Evolutionary conservation across 352 stramenopile species (phyloP), one percentile per base, ranked within the genome.

Genomic region (Aphanomyces cochlioides): DNA sequence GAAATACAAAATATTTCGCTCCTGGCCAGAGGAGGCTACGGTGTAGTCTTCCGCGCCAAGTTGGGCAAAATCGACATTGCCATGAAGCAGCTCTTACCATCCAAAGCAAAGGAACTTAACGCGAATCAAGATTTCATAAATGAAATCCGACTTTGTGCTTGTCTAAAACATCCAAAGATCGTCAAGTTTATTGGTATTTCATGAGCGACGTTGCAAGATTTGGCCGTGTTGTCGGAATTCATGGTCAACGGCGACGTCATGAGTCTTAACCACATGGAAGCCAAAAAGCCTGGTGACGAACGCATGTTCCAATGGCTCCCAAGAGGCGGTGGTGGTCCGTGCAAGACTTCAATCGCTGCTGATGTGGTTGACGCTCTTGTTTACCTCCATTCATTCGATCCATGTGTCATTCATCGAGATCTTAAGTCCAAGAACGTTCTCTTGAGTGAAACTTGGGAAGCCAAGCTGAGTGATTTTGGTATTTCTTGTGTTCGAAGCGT

Each of bases 391-490:
- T 87, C 80, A 15, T 63, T 87, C 21, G 75, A 75, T 5, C 80
- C 78, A 2, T 43, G 76, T 19, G 64, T 85, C 39, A 71, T 85
- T 36, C 76, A 84, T 43, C 75, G 79, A 17, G 77, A 87, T 38
- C 69, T 87, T 19, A 84, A 80, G 53, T 84, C 78, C 5, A 71
- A 79, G 4, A 86, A 83, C 65, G 74, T 84, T 17, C 57, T 91
- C 4, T 67, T 93, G 15, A 78, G 88, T 60, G 78, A 75, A 4
- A 77, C 82, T 7, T 79, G 77, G 43, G 81, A 77, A 0, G 83
- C 84, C 21, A 93, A 92, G 59, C 73, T 93, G 1, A 79, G 75
- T 3, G 85, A 90, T 57, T 93, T 93, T 73, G 83, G 84, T 0
- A 75, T 88, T 3, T 84, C 80, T 68, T 81, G 79, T 0, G 80